A percentile compares a stretch with the other conserved stretches of the same genome.
Conservation (phyloP, 2,329 filamentous ascomycete genomes). For the Colletotrichum falcatum region DNA sequence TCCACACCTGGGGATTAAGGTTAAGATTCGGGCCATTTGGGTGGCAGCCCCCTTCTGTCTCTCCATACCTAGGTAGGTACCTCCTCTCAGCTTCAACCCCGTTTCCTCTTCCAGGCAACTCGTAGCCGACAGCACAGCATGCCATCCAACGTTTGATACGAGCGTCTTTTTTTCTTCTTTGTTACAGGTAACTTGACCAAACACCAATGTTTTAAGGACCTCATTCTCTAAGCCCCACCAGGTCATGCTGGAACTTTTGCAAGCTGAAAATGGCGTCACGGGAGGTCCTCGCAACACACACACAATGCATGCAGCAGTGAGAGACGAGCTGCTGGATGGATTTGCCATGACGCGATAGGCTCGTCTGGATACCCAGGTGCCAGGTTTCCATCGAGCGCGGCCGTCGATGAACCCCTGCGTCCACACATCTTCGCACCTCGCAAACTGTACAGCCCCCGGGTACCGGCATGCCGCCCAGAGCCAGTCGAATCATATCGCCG, state of each 20-base stretch:
- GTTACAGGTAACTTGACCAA: background rate
- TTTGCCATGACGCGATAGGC: background rate
- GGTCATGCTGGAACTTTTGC: constrained; percentile 13
- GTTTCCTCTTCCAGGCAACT: background rate
- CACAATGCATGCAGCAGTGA: background rate
- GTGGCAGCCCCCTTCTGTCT: too few species aligned
- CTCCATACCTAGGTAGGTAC: too few species aligned
- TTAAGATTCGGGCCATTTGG: too few species aligned
- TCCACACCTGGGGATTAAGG: too few species aligned
- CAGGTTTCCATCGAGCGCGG: constrained; percentile 17
- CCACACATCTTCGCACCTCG: background rate
- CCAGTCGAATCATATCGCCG: constrained; percentile 27
- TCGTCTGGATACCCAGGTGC: background rate
- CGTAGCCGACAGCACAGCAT: background rate
- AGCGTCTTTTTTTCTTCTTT: too few species aligned
- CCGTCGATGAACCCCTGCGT: constrained; percentile 27
- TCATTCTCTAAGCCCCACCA: background rate
- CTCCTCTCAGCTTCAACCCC: background rate
- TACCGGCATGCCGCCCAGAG: constrained; percentile 16
- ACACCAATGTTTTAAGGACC: too few species aligned
- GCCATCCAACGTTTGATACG: background rate
- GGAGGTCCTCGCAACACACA: background rate
- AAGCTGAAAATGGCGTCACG: constrained; percentile 1
- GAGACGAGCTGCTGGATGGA: too few species aligned
- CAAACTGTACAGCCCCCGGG: constrained; percentile 7